phyloP scores from a whole-genome alignment of 2,329 filamentous ascomycete species.

The Colletotrichum falcatum region DNA sequence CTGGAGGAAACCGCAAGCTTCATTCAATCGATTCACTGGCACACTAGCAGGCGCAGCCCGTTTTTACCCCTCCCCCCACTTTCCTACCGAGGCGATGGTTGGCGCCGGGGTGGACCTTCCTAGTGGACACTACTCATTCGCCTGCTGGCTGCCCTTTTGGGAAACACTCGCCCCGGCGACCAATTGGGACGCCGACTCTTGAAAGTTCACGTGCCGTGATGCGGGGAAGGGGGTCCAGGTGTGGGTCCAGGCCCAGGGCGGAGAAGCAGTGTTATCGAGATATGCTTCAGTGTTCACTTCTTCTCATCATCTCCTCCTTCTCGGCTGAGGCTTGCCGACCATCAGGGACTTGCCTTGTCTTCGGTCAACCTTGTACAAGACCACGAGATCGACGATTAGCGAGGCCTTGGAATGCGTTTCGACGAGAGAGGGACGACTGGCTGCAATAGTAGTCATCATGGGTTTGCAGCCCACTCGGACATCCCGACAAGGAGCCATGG shows the following conservation, averaged over 20 bases:
- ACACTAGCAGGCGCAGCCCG: constrained; percentile 2
- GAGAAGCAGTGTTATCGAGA: not conserved
- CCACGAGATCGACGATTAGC: not conserved
- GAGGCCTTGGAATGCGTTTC: constrained; percentile 11
- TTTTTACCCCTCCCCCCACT: constrained; percentile 13
- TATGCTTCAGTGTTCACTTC: too few relatives aligned
- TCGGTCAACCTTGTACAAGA: constrained; percentile 1
- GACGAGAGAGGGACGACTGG: not conserved
- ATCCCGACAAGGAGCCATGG: not conserved
- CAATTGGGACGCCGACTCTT: not conserved
- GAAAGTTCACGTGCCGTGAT: not conserved
- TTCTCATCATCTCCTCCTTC: too few relatives aligned
- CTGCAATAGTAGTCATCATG: too few relatives aligned
- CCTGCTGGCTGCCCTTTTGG: constrained; percentile 25
- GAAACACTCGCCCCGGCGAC: constrained; percentile 11
- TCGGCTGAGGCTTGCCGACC: not conserved
- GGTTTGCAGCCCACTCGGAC: not conserved
- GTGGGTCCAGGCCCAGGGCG: not conserved
- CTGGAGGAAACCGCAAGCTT: too few relatives aligned
- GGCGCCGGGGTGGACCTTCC: constrained; percentile 1
- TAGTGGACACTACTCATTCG: not conserved
- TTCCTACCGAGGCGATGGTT: constrained; percentile 23
- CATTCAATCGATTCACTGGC: not conserved
- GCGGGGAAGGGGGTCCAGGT: constrained; percentile 21
- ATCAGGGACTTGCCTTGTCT: constrained; percentile 24